Evolutionary conservation across 768 basidiomycete species (phyloP), one percentile per base, ranked within the genome.

Genomic region (Fomitopsis pulvina): DNA sequence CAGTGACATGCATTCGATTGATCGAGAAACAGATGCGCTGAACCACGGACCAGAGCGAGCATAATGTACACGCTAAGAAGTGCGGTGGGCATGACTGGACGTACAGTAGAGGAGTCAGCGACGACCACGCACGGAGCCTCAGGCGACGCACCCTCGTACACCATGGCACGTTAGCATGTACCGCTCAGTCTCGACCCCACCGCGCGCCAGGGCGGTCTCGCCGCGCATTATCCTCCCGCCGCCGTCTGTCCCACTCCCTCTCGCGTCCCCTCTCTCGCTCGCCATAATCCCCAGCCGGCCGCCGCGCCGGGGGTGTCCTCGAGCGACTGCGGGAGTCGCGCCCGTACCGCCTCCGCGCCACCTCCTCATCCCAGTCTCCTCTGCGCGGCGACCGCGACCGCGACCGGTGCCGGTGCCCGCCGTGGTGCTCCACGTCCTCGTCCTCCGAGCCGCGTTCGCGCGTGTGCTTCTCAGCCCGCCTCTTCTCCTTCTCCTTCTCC

Each of bases 401-500:
- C 30, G 67, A 62, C 26, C 30, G 41, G 20, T 45, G 45, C 30
- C 61, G 66, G 22, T 60, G 41, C 30, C 49, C 48, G 26, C 41
- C 52, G 42, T 38, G 47, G 34, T 22, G 43, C 32, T 41, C 49
- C 47, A 53, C 52, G 4, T 50, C 50, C 38, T 39, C 48, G 41
- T 46, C 21, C 10, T 25, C 48, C 39, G 52, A 16, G 11, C 22
- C 30, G 24, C 18, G 30, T 55, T 47, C 63, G 58, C 45, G 50
- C 51, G 48, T 53, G 60, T 55, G 68, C 29, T 64, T 68, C 54
- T 63, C 64, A 51, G 66, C 62, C 47, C 68, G 69, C 48, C 68
- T 69, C 56, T 71, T 68, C 57, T 80, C 79, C 61, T 79, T 83
- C 48, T 68, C 68, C 56, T 71, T 68, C 57, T 80, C 79, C 61